These are phyloP conservation scores for Choiromyces venosus DNA, from an alignment of 495 filamentous ascomycete species.

Conservation along the genomic window DNA sequence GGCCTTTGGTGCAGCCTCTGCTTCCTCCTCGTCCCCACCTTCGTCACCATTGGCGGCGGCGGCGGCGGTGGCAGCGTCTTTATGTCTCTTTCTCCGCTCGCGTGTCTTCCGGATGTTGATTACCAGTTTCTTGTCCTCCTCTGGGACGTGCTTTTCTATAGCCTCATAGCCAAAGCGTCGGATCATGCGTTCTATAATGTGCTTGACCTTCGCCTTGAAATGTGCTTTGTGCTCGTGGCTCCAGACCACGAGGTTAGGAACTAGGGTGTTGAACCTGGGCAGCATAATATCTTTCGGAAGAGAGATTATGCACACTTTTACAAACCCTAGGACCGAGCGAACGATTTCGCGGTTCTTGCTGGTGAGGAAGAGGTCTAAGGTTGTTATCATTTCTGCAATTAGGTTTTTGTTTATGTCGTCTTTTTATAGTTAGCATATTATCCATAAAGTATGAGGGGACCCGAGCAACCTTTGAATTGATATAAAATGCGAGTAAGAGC, in stretches of 20 bases:
- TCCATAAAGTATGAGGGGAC: slow-evolving; percentile 35
- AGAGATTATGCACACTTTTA: slow-evolving; percentile 88
- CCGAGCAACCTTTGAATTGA: slow-evolving; percentile 57
- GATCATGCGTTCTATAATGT: slow-evolving; percentile 89
- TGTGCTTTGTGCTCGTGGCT: slow-evolving; percentile 95
- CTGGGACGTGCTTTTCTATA: slow-evolving; percentile 69
- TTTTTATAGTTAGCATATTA: slow-evolving; percentile 28
- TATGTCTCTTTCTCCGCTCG: slow-evolving; percentile 79
- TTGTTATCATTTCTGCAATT: slow-evolving; percentile 74
- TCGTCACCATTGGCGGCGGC: slow-evolving; percentile 50
- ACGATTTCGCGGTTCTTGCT: slow-evolving; percentile 96
- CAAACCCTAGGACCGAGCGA: slow-evolving; percentile 82
- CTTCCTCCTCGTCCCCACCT: slow-evolving; percentile 47
- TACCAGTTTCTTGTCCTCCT: slow-evolving; percentile 82
- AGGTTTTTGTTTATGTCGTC: slow-evolving; percentile 52
- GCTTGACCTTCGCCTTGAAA: slow-evolving; percentile 92
- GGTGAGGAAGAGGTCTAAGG: slow-evolving; percentile 88
- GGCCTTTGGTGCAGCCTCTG: slow-evolving; percentile 30
- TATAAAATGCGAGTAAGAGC: slow-evolving; percentile 86
- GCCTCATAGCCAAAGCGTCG: slow-evolving; percentile 76
- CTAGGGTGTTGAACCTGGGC: slow-evolving; percentile 63
- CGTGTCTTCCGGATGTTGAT: slow-evolving; percentile 88
- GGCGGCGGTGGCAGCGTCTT: slow-evolving; percentile 62
- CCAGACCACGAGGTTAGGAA: slow-evolving; percentile 91
- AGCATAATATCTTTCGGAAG: slow-evolving; percentile 69